Percentiles rank a stretch among this genome's conserved stretches.
Conservation (phyloP, 345 rosid genomes). For the Citrus glauca region DNA sequence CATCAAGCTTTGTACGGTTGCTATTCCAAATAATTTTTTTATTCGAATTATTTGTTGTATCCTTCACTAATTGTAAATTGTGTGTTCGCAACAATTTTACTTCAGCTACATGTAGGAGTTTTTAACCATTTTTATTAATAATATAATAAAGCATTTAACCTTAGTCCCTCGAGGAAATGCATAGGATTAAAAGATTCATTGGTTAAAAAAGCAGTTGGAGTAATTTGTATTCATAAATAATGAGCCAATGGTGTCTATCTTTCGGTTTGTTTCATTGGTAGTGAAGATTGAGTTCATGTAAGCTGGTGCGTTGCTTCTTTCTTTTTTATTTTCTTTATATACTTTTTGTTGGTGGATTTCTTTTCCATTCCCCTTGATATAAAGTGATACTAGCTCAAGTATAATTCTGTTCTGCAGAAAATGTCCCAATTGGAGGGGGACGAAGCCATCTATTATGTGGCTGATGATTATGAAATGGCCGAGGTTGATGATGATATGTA, state of each 20-base stretch:
- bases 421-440: constrained; percentile 46
- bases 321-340: not conserved
- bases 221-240: not conserved
- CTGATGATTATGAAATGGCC: constrained; percentile 47
- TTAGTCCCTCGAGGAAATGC: not conserved
- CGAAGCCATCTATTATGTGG: constrained; percentile 38
- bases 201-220: not conserved
- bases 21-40: not conserved
- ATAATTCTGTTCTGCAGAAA: constrained; percentile 5
- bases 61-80: not conserved
- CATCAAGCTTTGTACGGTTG: not conserved
- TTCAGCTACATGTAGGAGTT: not conserved
- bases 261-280: not conserved
- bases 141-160: not conserved
- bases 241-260: not conserved
- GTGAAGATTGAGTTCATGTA: not conserved
- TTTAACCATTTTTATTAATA: not conserved
- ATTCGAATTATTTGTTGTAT: not conserved
- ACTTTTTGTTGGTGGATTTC: not conserved
- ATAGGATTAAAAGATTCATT: not conserved
- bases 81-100: not conserved
- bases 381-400: constrained; percentile 15
- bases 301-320: not conserved
- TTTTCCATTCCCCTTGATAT: not conserved
- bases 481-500: constrained; percentile 52